phyloP scores from a whole-genome alignment of 306 rosid genomes.

The Hippophae gyantsensis region DNA sequence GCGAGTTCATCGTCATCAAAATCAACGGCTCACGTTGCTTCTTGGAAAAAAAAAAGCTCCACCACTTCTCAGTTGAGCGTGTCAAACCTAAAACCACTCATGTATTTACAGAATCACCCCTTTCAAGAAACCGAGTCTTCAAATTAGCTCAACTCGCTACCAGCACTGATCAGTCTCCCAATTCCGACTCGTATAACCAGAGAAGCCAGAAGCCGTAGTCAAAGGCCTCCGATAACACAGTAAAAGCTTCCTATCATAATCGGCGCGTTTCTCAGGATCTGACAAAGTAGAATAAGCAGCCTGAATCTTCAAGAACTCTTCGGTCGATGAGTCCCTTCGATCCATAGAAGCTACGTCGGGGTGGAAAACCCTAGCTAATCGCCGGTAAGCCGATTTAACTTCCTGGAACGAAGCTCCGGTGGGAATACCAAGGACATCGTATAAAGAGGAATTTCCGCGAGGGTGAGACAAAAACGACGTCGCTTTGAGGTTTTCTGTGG shows the following conservation, averaged over 20 bases:
- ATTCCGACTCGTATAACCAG: constrained; percentile 56
- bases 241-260: constrained; percentile 45
- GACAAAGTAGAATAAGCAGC: constrained; percentile 80
- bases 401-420: constrained; percentile 63
- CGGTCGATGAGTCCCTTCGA: constrained; percentile 52
- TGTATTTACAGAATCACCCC: too few relatives aligned
- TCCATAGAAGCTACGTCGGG: constrained; percentile 71
- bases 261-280: constrained; percentile 82
- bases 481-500: constrained; percentile 5
- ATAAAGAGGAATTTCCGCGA: constrained; percentile 34
- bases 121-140: too few relatives aligned
- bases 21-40: too few relatives aligned
- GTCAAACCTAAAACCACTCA: too few relatives aligned
- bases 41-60: too few relatives aligned
- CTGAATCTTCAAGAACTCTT: constrained; percentile 66
- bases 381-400: constrained; percentile 73
- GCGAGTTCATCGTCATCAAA: too few relatives aligned
- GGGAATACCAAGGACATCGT: constrained; percentile 66
- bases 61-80: too few relatives aligned
- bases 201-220: constrained; percentile 26
- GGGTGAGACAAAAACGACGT: constrained; percentile 32
- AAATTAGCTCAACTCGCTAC: constrained; percentile 34
- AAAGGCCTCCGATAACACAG: constrained; percentile 38
- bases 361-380: constrained; percentile 64
- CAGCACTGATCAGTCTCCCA: constrained; percentile 99